Evolutionary conservation across 116 monocot species (phyloP), one percentile per base, ranked within the genome.

Genomic region (Posidonia oceanica): DNA sequence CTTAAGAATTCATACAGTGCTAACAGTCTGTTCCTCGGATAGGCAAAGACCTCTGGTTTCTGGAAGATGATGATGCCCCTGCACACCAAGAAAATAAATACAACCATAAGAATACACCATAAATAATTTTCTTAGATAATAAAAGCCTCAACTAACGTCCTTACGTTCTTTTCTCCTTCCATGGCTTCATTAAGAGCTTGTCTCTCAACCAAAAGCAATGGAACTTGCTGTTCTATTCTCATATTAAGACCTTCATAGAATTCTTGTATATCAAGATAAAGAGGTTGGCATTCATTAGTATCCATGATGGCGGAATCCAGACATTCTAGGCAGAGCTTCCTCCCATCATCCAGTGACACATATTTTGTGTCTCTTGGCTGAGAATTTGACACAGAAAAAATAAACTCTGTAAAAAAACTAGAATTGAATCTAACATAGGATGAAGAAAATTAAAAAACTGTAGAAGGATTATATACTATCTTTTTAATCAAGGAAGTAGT

Each of bases 191-290:
- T 97, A 59, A 97, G 79, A 17, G 97, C 97, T 75, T 85, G 80
- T 59, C 94, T 83, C 72, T 94, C 94, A 59, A 94, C 94, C 67
- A 94, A 76, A 69, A 90, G 87, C 71, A 97, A 75, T 13, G 97
- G 97, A 77, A 97, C 75, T 61, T 92, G 81, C 59, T 91, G 97
- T 37, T 85, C 73, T n/a, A 92, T 72, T 78, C 89, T 92, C 97
- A 97, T 91, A 71, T 92, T 85, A 42, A 97, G 75, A 53, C 97
- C 89, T 87, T 92, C 89, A 70, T 78, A 97, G 67, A 91, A 97
- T 76, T 89, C 89, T 71, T 80, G 77, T 66, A 97, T 97, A 3
- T 89, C 87, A 56, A 85, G 72, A 64, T 88, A 87, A 71, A 97
- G 97, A 59, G 88, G 91, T 52, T 97, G 89, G 71, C 97, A 97